Conservation (phyloP, 805 yeast genomes). For the Vanderwaltozyma tropicalis region DNA sequence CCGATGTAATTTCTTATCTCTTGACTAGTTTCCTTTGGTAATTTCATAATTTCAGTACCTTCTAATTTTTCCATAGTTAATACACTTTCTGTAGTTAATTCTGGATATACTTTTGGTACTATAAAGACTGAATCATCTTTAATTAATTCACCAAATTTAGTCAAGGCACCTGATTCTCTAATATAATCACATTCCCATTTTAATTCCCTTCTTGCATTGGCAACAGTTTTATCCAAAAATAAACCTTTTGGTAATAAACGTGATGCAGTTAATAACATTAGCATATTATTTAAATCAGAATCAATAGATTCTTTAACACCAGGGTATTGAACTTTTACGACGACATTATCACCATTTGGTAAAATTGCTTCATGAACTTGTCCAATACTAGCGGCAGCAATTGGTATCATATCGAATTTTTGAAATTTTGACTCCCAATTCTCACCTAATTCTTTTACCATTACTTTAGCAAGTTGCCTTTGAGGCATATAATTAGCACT, state of each 20-base stretch:
- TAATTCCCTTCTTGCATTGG: conserved; percentile 83
- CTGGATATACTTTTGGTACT: conserved; percentile 74
- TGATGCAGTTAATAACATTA: conserved; percentile 77
- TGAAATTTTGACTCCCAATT: conserved; percentile 63
- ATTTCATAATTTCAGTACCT: conserved; percentile 74
- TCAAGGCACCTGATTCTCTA: conserved; percentile 74
- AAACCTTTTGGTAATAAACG: conserved; percentile 82
- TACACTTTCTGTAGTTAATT: conserved; percentile 70
- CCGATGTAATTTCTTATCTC: conserved; percentile 73
- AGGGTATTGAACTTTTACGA: conserved; percentile 93
- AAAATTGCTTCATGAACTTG: conserved; percentile 85
- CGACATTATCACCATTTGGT: conserved; percentile 60
- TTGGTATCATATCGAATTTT: conserved; percentile 74
- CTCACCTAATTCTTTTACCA: conserved; percentile 60
- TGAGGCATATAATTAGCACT: conserved; percentile 96
- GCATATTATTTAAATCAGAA: conserved; percentile 79
- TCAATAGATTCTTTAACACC: conserved; percentile 92
- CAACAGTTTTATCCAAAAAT: conserved; percentile 83
- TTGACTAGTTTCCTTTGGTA: conserved; percentile 50
- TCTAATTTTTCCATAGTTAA: conserved; percentile 83
- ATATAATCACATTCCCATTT: conserved; percentile 97
- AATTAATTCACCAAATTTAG: conserved; percentile 53
- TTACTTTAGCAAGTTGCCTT: conserved; percentile 68
- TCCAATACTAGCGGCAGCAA: conserved; percentile 96
- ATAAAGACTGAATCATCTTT: conserved; percentile 50